Evolutionary conservation across 306 rosid genomes (phyloP), one percentile per base, ranked within the genome.

Genomic region (Canavalia gladiata): DNA sequence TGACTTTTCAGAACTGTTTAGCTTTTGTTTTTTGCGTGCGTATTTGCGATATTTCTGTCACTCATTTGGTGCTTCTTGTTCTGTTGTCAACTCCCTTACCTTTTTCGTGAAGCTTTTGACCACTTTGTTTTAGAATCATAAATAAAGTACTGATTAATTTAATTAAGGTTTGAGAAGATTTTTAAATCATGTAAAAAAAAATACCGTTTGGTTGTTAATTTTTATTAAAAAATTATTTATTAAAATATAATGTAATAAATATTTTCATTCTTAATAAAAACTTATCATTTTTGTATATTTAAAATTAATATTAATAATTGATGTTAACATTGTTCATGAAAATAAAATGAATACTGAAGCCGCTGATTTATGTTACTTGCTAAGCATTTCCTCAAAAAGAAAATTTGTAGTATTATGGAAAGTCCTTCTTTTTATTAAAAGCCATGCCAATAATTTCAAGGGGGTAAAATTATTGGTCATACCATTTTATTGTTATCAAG

Each of bases 1-100:
- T 87, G 92, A 94, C 92, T 76, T 92, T 75, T 83, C 83, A 75
- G 75, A 85, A 86, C 78, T 79, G 74, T 67, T 76, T 59, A 30
- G 59, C 49, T 73, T 73, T 72, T 47, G 29, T 54, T 47, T 47
- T 41, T 6, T 74, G 10, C 47, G 29, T 60, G 31, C 46, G 35
- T 42, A 51, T 78, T 67, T 28, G 62, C 46, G 13, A 74, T 52
- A 41, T 82, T 64, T 70, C 55, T 63, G 50, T 76, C 69, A 62
- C 75, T 63, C 72, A 1, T 51, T 70, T 64, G 74, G 52, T 33
- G 31, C 72, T 28, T 7, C n/a, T 66, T 49, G 33, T 47, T 69
- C 50, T 11, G 25, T 55, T 67, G 84, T 79, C 87, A 79, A 84
- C 81, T 51, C 55, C 67, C 34, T 4, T 1, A 55, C 25, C 35